These are phyloP conservation scores for Citrus sinensis DNA, from an alignment of 345 rosid genomes.

Conservation along the genomic window DVS_A1.0 CM039162.1:32643501-32644000, in stretches of 20 bases:
- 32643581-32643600: constrained; percentile 62
- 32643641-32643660: constrained; percentile 68
- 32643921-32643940: constrained; percentile 16
- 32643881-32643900: constrained; percentile 22
- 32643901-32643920: constrained; percentile 24
- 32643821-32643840: neutral
- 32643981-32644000: constrained; percentile 2
- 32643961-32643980: constrained; percentile 31
- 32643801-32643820: neutral
- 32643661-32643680: constrained; percentile 60
- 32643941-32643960: neutral
- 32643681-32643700: constrained; percentile 58
- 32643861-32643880: constrained; percentile 37
- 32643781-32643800: neutral
- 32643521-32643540: no score
- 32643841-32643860: constrained; percentile 19
- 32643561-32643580: constrained; percentile 56
- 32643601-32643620: constrained; percentile 70
- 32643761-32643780: constrained; percentile 25
- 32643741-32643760: constrained; percentile 57
- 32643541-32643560: constrained; percentile 31
- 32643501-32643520: neutral
- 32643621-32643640: constrained; percentile 57
- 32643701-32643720: constrained; percentile 4
- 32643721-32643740: constrained; percentile 26